phyloP scores from a whole-genome alignment of 2,329 filamentous ascomycete genomes.

The Aspergillus sp. region DNA sequence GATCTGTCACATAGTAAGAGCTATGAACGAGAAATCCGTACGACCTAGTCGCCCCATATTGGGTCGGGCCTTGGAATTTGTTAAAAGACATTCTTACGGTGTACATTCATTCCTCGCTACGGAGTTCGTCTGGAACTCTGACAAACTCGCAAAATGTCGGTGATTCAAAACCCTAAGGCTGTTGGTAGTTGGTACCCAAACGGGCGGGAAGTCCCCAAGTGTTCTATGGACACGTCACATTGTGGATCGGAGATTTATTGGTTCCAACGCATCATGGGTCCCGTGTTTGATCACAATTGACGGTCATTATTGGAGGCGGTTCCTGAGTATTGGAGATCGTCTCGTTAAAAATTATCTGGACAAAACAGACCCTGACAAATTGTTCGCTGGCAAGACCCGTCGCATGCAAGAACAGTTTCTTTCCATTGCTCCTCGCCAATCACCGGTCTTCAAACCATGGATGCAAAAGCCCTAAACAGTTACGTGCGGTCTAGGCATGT shows the following conservation, averaged over 20 bases:
- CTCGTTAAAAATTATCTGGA: constrained; percentile 11
- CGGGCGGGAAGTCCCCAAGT: constrained; percentile 1
- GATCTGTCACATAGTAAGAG: constrained; percentile 18
- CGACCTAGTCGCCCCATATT: background rate
- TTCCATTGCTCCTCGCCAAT: constrained; percentile 6
- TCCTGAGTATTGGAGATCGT: constrained; percentile 18
- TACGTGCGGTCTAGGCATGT: constrained; percentile 5
- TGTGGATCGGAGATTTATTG: constrained; percentile 10
- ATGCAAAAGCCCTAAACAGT: background rate
- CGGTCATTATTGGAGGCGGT: constrained; percentile 14
- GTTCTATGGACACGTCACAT: constrained; percentile 21
- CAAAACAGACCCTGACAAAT: constrained; percentile 19
- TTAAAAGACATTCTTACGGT: background rate
- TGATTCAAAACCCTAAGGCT: background rate
- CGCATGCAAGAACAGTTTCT: constrained; percentile 11
- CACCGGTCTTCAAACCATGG: background rate
- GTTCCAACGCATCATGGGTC: constrained; percentile 8
- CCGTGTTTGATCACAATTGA: constrained; percentile 8
- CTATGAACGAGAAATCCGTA: background rate
- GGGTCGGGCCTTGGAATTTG: background rate
- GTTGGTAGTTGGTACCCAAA: background rate
- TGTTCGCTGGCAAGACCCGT: constrained; percentile 18
- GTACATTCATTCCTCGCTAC: background rate
- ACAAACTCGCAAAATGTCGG: background rate
- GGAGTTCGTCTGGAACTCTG: background rate